A percentile compares a stretch with the other conserved stretches of the same genome.
Conservation (phyloP, 1,284 basidiomycete species). For the Abortiporus biennis region DNA sequence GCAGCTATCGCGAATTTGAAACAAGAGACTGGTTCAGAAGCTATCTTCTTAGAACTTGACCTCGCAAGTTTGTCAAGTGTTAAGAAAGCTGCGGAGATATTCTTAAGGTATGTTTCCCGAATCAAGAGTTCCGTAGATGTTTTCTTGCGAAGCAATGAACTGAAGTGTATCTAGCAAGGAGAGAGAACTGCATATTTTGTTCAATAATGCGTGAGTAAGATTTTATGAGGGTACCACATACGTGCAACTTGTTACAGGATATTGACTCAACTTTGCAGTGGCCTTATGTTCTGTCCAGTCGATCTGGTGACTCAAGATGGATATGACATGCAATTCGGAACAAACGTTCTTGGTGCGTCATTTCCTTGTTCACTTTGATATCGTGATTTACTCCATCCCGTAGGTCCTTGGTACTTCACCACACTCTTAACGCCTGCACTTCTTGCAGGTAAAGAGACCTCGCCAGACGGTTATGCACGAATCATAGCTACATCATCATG, state of each 20-base stretch:
- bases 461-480: conserved; percentile 31
- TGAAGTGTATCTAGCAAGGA: too few relatives aligned
- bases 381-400: too few relatives aligned
- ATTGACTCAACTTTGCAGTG: conserved; percentile 23
- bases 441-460: conserved; percentile 22
- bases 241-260: too few relatives aligned
- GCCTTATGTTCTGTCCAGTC: conserved; percentile 38
- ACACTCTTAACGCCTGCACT: conserved; percentile 36
- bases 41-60: conserved; percentile 42
- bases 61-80: conserved; percentile 39
- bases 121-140: not conserved
- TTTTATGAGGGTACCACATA: not conserved
- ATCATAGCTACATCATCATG: conserved; percentile 36
- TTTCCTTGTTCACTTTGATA: too few relatives aligned
- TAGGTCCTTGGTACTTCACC: conserved; percentile 38
- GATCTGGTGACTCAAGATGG: conserved; percentile 36
- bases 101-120: conserved; percentile 26
- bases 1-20: conserved; percentile 37
- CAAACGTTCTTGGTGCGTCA: too few relatives aligned
- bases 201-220: conserved; percentile 30
- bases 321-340: conserved; percentile 46
- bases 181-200: conserved; percentile 27
- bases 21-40: conserved; percentile 27
- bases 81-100: conserved; percentile 30
- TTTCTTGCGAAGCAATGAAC: too few relatives aligned